Evolutionary conservation across 371 early-diverging fungal species (phyloP).

Genomic region (Mucor racemosus): DNA sequence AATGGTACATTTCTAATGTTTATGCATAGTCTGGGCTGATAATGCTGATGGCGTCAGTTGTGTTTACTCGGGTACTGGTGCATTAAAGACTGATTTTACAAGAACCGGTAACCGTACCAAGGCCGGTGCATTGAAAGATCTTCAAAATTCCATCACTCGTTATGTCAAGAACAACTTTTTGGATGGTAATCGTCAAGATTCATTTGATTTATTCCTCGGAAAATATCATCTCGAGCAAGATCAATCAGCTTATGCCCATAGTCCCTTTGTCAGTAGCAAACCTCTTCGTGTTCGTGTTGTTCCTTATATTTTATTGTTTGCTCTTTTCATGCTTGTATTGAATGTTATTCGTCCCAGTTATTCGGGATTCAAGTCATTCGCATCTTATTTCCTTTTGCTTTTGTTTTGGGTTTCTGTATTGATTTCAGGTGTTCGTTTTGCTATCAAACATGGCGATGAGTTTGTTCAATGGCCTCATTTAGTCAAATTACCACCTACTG

Average conservation of each 20-base stretch:
- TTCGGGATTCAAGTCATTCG: conserved; percentile 40
- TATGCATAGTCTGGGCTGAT: conserved; percentile 89
- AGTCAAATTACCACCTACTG: conserved; percentile 30
- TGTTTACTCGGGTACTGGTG: conserved; percentile 98
- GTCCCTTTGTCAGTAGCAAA: conserved; percentile 36
- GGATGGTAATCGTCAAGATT: conserved; percentile 92
- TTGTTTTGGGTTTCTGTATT: conserved; percentile 56
- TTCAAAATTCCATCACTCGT: conserved; percentile 80
- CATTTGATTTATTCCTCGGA: conserved; percentile 83
- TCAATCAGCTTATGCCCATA: conserved; percentile 9
- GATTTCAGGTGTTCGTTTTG: conserved; percentile 50
- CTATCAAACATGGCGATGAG: conserved; percentile 46
- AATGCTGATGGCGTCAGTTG: conserved; percentile 96
- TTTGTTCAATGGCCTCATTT: conserved; percentile 55
- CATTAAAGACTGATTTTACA: conserved; percentile 97
- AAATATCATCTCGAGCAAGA: conserved; percentile 55
- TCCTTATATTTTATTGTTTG: conserved; percentile 50
- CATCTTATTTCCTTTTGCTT: conserved; percentile 42
- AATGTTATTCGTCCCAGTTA: conserved; percentile 44
- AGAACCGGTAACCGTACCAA: conserved; percentile 88
- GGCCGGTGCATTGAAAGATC: conserved; percentile 83
- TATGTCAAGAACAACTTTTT: conserved; percentile 93
- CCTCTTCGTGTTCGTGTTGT: conserved; percentile 57
- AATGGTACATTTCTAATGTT: background rate
- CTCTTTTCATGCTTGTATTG: conserved; percentile 49